phyloP scores from a whole-genome alignment of 345 rosid species.

The Brassica cretica region DNA sequence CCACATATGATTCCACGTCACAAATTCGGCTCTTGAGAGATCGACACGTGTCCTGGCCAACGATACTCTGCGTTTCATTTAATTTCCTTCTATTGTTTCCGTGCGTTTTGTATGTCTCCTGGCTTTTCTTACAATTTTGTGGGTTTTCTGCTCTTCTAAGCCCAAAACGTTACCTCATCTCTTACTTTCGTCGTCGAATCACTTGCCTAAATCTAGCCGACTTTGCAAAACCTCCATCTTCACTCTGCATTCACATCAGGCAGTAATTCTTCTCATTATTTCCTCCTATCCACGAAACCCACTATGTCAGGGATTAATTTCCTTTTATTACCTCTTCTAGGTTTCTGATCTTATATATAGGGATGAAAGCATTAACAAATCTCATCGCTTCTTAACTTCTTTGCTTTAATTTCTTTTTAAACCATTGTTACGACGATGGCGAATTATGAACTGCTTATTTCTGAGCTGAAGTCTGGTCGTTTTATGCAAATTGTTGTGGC shows the following conservation, averaged over 20 bases:
- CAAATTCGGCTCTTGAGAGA: too few species aligned
- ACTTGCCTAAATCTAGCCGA: neutral
- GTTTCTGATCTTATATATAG: neutral
- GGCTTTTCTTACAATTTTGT: too few species aligned
- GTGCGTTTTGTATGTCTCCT: too few species aligned
- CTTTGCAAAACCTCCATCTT: neutral
- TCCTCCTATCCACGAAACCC: neutral
- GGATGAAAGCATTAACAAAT: neutral
- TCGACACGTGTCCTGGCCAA: too few species aligned
- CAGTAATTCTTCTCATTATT: neutral
- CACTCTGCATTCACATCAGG: neutral
- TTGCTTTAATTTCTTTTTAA: neutral
- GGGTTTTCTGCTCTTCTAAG: too few species aligned
- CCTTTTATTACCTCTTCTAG: neutral
- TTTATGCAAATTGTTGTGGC: neutral
- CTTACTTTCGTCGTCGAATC: neutral
- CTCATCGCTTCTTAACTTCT: neutral
- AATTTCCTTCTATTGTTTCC: conserved; percentile 5
- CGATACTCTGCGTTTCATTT: too few species aligned
- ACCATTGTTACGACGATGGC: neutral
- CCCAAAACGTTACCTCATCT: neutral
- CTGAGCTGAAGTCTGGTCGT: too few species aligned
- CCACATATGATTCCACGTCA: too few species aligned
- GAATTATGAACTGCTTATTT: too few species aligned
- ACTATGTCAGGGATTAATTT: neutral